Evolutionary conservation across 331 rosid species (phyloP), one percentile per base, ranked within the genome.

Genomic region (Rosa hybrid): DNA sequence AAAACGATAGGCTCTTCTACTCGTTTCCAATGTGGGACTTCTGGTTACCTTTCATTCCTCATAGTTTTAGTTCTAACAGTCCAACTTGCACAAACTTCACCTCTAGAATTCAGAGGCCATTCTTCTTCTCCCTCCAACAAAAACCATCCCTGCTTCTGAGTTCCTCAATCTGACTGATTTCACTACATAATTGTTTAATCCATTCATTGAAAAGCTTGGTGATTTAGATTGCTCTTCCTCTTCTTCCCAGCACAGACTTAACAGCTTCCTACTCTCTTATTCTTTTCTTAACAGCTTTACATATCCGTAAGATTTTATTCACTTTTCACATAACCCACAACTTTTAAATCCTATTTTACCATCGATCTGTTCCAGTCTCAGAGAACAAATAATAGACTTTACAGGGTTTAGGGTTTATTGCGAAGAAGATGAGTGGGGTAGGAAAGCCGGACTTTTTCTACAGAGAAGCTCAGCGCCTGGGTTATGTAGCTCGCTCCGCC

Each of bases 401-500:
- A 21, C 54, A 70, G 54, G 80, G 80, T 77, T 77, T 48, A 77
- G 71, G 79, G 50, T 60, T 76, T 44, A 75, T 44, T 4, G 45
- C 8, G 63, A 74, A 60, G 12, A 56, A 59, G 57, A 91, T 94
- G 98, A 80, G 89, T 38, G 94, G 84, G 44, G 89, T 79, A 1
- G 94, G 94, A 62, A 83, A 90, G 11, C 96, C 98, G 0, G 97
- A 92, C 88, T 95, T 95, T 87, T 95, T 88, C 90, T 95, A 90
- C 88, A 87, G 92, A 86, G 99, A 95, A 20, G 98, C 99, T 83
- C 98, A 93, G 82, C 94, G 99, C 56, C 96, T 95, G 18, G 97
- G 98, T 68, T 93, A 90, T 77, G 97, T 91, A 14, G 99, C 98
- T 82, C 97, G 98, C 53, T 93, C 99, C 13, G 98, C 98, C 78